Evolutionary conservation across 441 rosid genomes (phyloP).

Genomic region (Populus hybrid): DNA sequence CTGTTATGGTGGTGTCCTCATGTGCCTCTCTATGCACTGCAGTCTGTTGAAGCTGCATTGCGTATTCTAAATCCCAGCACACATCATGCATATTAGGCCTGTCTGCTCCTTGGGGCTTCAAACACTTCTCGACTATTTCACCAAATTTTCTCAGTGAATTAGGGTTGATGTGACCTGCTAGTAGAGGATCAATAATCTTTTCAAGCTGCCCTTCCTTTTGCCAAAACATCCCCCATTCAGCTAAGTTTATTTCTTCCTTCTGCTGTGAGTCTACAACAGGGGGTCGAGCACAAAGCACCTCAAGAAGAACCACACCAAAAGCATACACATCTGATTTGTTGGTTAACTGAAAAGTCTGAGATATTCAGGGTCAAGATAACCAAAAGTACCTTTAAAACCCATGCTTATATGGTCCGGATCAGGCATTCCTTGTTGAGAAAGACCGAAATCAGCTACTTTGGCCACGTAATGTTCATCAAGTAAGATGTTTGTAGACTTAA

Average conservation of each 20-base stretch:
- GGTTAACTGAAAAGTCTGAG: slow-evolving; percentile 15
- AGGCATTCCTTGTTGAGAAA: slow-evolving; percentile 13
- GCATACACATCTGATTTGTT: slow-evolving; percentile 13
- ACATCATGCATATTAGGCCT: slow-evolving; percentile 55
- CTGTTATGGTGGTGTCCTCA: background rate
- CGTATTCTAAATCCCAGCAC: slow-evolving; percentile 44
- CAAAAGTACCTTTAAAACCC: slow-evolving; percentile 14
- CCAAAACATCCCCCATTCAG: slow-evolving; percentile 47
- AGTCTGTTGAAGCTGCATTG: slow-evolving; percentile 32
- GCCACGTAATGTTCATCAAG: slow-evolving; percentile 37
- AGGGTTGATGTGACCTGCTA: slow-evolving; percentile 28
- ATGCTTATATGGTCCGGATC: slow-evolving; percentile 2
- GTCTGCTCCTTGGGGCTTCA: slow-evolving; percentile 27
- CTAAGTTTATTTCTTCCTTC: slow-evolving; percentile 39
- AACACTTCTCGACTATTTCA: slow-evolving; percentile 42
- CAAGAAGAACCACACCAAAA: background rate
- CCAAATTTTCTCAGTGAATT: slow-evolving; percentile 43
- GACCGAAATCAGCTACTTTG: slow-evolving; percentile 40
- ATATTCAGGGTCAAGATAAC: slow-evolving; percentile 25
- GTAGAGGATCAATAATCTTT: slow-evolving; percentile 34
- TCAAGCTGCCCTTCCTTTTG: slow-evolving; percentile 33
- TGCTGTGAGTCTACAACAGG: slow-evolving; percentile 18
- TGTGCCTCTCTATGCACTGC: slow-evolving; percentile 7
- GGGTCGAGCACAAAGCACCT: slow-evolving; percentile 44
- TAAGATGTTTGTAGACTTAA: slow-evolving; percentile 53